These are phyloP conservation scores for Allium fistulosum DNA, from an alignment of 106 monocot genomes.

Conservation along the genomic window DNA sequence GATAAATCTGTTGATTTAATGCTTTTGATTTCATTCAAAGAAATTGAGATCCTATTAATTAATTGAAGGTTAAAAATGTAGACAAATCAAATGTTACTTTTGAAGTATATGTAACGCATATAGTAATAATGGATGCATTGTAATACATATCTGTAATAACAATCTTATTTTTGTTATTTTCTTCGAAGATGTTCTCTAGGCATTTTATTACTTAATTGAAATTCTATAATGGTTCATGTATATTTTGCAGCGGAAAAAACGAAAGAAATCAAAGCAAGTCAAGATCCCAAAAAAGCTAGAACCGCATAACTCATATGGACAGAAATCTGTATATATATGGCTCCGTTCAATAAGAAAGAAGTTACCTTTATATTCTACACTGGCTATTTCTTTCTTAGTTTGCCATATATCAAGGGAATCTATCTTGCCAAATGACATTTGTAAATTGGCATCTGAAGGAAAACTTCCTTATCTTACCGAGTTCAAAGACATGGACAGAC, in stretches of 20 bases:
- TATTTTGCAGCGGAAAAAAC: conserved; percentile 18
- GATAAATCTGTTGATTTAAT: too few species aligned
- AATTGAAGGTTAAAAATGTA: too few species aligned
- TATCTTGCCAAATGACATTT: conserved; percentile 75
- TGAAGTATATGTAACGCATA: too few species aligned
- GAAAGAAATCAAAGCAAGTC: conserved; percentile 1
- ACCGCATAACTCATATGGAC: conserved; percentile 17
- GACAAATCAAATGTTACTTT: too few species aligned
- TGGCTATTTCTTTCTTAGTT: conserved; percentile 59
- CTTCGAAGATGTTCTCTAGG: too few species aligned
- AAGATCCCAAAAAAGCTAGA: conserved; percentile 9
- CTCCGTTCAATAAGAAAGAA: conserved; percentile 38
- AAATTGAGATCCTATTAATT: too few species aligned
- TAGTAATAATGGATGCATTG: too few species aligned
- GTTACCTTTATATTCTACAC: conserved; percentile 65
- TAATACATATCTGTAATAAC: too few species aligned
- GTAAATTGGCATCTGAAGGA: conserved; percentile 55
- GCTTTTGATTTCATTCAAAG: too few species aligned
- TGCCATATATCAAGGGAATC: conserved; percentile 75
- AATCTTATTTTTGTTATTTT: too few species aligned
- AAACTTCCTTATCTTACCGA: conserved; percentile 75
- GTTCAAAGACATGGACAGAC: conserved; percentile 47
- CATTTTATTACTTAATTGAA: too few species aligned
- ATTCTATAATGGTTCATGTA: conserved; percentile 2
- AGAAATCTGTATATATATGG: conserved; percentile 26